Evolutionary conservation across 192 early-diverging fungal species (phyloP), one percentile per base, ranked within the genome.

Genomic region (Backusella parvicylindrica): DNA sequence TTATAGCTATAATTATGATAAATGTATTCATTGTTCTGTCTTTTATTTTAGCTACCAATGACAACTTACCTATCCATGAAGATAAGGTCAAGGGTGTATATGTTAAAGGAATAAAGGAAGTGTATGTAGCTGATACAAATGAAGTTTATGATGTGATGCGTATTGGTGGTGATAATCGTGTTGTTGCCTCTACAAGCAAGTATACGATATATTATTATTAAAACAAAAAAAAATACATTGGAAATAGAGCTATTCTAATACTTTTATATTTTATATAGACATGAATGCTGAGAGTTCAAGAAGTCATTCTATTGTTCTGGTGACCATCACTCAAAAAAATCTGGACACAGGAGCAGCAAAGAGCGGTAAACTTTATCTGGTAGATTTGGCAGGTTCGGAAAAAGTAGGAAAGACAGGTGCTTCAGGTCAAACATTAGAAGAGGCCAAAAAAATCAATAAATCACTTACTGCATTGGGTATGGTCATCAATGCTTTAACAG

Each of bases 391-490:
- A 18, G 98, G 98, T 78, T 98, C 96, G 30, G 98, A 99, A 87
- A 99, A 98, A 83, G 88, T 93, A 18, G 96, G 96, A 56, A 99
- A 99, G 82, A 99, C 98, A 31, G 98, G 96, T 64, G 97, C 98
- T 1, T 94, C 96, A 0, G 97, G 98, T n/a, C 98, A 99, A 81
- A 97, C 96, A 7, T 83, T 99, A 32, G 97, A 99, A 82, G 98
- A 99, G 76, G 98, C 98, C 75, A 99, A 99, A 83, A 99, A 97
- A 83, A 99, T 99, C 88, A 99, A 99, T 87, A 98, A 97, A 83
- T 97, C 95, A 0, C 88, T 99, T 8, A 94, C 96, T 11, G 94
- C 96, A 1, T 88, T 99, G 37, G 98, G 98, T 68, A 99, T 97
- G 95, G 98, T 99, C 71, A 99, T 99, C 79, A 99, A 99, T 80